Evolutionary conservation across 2,329 filamentous ascomycete species (phyloP).

Genomic region (Grosmannia penicillata): DNA sequence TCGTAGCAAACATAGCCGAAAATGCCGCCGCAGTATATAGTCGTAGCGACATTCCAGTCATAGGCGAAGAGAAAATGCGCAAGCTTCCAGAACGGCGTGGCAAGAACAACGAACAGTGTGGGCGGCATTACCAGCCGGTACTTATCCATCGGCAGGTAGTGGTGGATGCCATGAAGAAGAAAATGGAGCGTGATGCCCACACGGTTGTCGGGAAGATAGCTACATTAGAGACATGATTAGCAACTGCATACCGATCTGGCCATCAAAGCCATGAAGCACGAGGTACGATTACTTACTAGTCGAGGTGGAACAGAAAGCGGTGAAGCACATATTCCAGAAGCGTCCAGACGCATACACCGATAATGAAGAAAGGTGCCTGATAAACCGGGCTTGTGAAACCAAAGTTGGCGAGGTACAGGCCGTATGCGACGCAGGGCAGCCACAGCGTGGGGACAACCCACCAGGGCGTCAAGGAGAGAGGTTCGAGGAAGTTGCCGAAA

Average conservation of each 20-base stretch:
- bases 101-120: conserved; percentile 68
- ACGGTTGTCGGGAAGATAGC: conserved; percentile 80
- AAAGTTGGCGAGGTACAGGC: conserved; percentile 47
- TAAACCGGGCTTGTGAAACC: conserved; percentile 37
- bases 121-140: conserved; percentile 97
- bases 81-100: conserved; percentile 82
- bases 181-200: conserved; percentile 81
- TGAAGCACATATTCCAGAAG: conserved; percentile 82
- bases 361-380: conserved; percentile 46
- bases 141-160: conserved; percentile 98
- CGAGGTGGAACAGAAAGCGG: conserved; percentile 84
- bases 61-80: conserved; percentile 70
- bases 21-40: conserved; percentile 76
- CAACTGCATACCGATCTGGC: too few relatives aligned
- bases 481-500: conserved; percentile 97
- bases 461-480: conserved; percentile 90
- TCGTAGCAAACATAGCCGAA: conserved; percentile 97
- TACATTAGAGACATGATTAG: conserved; percentile 20
- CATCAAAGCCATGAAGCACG: not conserved
- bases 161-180: conserved; percentile 88
- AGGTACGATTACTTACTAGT: conserved; percentile 49
- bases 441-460: conserved; percentile 75
- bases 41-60: conserved; percentile 68
- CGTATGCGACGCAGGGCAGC: conserved; percentile 68
- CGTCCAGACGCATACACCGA: conserved; percentile 72